phyloP scores from a whole-genome alignment of 257 asterid species.

The Gentiana straminea region DNA sequence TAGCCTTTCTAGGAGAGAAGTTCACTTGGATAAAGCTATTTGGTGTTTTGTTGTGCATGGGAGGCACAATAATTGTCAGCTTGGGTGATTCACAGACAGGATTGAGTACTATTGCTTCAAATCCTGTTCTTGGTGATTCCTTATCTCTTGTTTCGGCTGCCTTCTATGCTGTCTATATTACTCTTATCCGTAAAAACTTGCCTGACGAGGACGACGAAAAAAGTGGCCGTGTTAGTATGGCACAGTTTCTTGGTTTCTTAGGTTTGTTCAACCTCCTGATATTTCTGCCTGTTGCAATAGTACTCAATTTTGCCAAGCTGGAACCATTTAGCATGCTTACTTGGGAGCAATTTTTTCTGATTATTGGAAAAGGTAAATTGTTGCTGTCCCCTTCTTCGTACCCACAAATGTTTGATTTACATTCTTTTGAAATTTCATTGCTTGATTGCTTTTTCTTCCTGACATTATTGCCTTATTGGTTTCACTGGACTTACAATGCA shows the following conservation, averaged over 20 bases:
- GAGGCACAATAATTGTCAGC: conserved; percentile 76
- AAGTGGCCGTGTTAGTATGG: conserved; percentile 66
- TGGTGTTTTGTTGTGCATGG: conserved; percentile 91
- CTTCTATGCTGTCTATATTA: conserved; percentile 67
- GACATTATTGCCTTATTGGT: neutral
- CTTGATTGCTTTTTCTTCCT: no score
- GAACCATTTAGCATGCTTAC: conserved; percentile 46
- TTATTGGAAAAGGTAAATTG: conserved; percentile 70
- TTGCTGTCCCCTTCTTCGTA: neutral
- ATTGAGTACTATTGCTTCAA: conserved; percentile 37
- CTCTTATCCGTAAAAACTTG: conserved; percentile 62
- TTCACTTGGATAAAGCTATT: conserved; percentile 74
- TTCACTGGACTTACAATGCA: no score
- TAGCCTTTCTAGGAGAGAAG: conserved; percentile 69
- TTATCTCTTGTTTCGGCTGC: conserved; percentile 67
- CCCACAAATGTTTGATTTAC: neutral
- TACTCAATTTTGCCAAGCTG: conserved; percentile 41
- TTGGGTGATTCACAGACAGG: conserved; percentile 59
- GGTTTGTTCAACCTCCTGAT: conserved; percentile 73
- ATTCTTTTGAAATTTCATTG: neutral
- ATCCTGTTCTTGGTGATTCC: conserved; percentile 64
- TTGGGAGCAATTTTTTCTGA: conserved; percentile 58
- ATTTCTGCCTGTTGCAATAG: conserved; percentile 59
- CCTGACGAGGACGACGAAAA: conserved; percentile 71
- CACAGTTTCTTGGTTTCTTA: conserved; percentile 82